A percentile compares a stretch with the other conserved stretches of the same genome.
phyloP scores from a whole-genome alignment of 371 early-diverging fungal species.

The Mortierella sp. region DNA sequence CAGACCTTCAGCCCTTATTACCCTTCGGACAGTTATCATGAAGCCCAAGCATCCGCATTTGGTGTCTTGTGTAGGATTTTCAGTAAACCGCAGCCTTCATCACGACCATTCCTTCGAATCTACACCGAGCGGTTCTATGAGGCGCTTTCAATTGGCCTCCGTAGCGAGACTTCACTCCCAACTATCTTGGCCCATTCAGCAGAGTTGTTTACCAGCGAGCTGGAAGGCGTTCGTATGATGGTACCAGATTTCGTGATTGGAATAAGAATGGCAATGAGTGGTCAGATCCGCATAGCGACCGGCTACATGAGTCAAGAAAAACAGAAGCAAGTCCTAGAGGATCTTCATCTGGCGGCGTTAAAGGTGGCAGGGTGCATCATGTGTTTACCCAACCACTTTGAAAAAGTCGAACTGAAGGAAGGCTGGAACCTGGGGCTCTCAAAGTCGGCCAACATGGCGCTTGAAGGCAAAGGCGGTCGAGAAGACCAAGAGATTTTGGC shows the following conservation, averaged over 20 bases:
- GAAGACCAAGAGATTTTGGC: constrained; percentile 71
- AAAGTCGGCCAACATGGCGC: constrained; percentile 58
- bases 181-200: constrained; percentile 74
- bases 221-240: constrained; percentile 79
- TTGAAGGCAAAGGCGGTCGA: constrained; percentile 45
- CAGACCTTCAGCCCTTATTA: constrained; percentile 37
- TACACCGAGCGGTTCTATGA: constrained; percentile 83
- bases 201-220: constrained; percentile 73
- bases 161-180: constrained; percentile 73
- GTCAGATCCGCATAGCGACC: constrained; percentile 54
- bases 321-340: constrained; percentile 68
- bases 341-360: constrained; percentile 75
- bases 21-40: constrained; percentile 52
- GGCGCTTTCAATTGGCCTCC: constrained; percentile 69
- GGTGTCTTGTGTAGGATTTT: constrained; percentile 82
- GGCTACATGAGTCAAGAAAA: constrained; percentile 48
- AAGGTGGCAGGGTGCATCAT: constrained; percentile 75
- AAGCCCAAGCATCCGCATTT: constrained; percentile 79
- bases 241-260: constrained; percentile 81
- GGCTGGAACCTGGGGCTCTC: constrained; percentile 68
- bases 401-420: constrained; percentile 66
- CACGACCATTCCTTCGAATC: constrained; percentile 65
- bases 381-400: constrained; percentile 82
- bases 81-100: constrained; percentile 69
- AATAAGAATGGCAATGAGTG: constrained; percentile 76